Conservation (phyloP, 768 basidiomycete species). For the Coprinopsis strossmayeri region DNA sequence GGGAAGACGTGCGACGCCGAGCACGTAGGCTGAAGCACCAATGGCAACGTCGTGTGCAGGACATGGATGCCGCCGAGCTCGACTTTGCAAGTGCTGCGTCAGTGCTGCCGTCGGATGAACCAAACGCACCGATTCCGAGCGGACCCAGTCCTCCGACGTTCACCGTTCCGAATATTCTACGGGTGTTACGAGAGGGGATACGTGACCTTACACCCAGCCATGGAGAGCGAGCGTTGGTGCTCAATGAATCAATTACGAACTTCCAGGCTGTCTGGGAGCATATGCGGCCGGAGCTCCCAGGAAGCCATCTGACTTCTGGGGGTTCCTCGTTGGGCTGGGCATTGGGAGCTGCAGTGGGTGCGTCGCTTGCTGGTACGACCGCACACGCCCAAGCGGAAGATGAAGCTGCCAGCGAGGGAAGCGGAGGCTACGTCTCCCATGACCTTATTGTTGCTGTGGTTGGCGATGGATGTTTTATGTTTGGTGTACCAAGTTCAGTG, state of each 20-base stretch:
- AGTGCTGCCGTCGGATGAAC: background rate
- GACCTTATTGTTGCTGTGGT: constrained; percentile 57
- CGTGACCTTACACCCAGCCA: constrained; percentile 28
- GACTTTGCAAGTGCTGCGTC: background rate
- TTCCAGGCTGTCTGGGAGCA: constrained; percentile 51
- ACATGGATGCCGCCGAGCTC: constrained; percentile 5
- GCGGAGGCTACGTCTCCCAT: background rate
- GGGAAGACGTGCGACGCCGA: constrained; percentile 14
- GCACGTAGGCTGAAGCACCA: constrained; percentile 5
- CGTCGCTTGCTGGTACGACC: constrained; percentile 35
- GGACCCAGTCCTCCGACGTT: constrained; percentile 13
- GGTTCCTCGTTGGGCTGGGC: constrained; percentile 67
- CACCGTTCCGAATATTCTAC: constrained; percentile 44
- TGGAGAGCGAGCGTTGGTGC: constrained; percentile 35
- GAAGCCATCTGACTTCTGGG: constrained; percentile 48
- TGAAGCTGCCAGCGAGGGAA: background rate
- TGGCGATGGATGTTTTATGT: constrained; percentile 67
- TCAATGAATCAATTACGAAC: constrained; percentile 63
- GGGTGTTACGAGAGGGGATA: constrained; percentile 38
- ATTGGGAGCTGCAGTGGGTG: constrained; percentile 59
- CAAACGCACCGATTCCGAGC: no score
- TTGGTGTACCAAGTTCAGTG: constrained; percentile 56
- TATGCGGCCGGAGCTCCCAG: constrained; percentile 43
- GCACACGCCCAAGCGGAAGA: background rate
- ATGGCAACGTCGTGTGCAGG: constrained; percentile 12